phyloP scores from a whole-genome alignment of 306 rosid species.

The Lablab purpureus region DNA sequence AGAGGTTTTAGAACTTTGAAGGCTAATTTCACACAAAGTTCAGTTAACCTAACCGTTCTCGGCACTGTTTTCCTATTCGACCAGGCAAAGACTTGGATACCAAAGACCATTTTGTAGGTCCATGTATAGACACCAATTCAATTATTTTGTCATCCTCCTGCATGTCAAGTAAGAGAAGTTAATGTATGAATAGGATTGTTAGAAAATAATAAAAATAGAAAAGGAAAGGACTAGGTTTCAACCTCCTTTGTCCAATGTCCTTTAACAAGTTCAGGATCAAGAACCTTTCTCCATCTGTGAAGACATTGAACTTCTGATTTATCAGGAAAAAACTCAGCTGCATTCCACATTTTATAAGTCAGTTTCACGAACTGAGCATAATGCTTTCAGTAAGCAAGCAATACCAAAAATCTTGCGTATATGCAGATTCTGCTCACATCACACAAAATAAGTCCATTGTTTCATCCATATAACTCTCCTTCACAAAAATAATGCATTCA shows the following conservation, averaged over 20 bases:
- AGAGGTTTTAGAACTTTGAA: constrained; percentile 24
- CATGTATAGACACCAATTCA: constrained; percentile 78
- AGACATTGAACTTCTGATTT: constrained; percentile 98
- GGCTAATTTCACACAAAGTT: constrained; percentile 14
- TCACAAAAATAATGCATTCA: neutral
- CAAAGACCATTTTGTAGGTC: constrained; percentile 94
- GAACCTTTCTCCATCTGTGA: constrained; percentile 99
- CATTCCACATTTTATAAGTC: constrained; percentile 50
- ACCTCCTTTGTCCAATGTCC: constrained; percentile 99
- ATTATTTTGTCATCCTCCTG: constrained; percentile 94
- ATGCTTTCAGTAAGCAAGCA: constrained; percentile 34
- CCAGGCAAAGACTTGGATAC: constrained; percentile 94
- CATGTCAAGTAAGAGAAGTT: constrained; percentile 43
- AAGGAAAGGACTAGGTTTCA: constrained; percentile 38
- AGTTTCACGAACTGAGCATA: constrained; percentile 37
- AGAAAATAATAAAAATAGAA: constrained; percentile 16
- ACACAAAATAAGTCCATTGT: constrained; percentile 21
- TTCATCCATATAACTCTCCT: constrained; percentile 16
- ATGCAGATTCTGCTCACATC: neutral
- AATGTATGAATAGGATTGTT: constrained; percentile 36
- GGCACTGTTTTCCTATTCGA: constrained; percentile 98
- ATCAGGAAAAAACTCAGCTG: constrained; percentile 86
- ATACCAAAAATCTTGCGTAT: neutral
- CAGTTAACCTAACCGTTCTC: constrained; percentile 74
- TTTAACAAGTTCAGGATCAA: constrained; percentile 91